These are phyloP conservation scores for Actinomortierella wolfii DNA, from an alignment of 371 early-diverging fungal species.

Conservation along the genomic window DNA sequence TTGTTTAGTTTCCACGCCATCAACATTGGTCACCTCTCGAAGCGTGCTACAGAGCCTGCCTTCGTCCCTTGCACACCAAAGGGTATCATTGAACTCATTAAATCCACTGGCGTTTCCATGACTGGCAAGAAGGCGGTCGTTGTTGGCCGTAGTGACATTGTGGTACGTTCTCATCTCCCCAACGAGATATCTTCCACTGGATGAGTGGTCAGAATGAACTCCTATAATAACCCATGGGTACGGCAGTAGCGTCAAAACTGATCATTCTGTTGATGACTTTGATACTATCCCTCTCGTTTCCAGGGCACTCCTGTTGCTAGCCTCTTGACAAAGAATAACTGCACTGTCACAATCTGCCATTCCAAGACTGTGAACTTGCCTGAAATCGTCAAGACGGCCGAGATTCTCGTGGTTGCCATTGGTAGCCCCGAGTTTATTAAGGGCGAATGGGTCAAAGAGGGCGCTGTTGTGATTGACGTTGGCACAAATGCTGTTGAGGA, in stretches of 20 bases:
- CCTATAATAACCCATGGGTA: too few relatives aligned
- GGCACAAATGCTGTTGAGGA: slow-evolving; percentile 87
- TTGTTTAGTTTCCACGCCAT: slow-evolving; percentile 75
- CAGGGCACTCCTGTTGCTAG: slow-evolving; percentile 88
- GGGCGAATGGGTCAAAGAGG: slow-evolving; percentile 91
- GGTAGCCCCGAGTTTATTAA: slow-evolving; percentile 81
- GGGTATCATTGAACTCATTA: slow-evolving; percentile 86
- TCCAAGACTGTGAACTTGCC: slow-evolving; percentile 78
- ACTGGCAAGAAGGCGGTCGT: slow-evolving; percentile 88
- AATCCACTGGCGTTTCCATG: slow-evolving; percentile 68
- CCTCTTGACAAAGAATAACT: slow-evolving; percentile 76
- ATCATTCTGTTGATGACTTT: too few relatives aligned
- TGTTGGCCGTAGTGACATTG: slow-evolving; percentile 93
- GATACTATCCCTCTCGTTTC: not conserved
- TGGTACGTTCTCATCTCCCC: slow-evolving; percentile 46
- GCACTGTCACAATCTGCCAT: slow-evolving; percentile 94
- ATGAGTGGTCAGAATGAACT: too few relatives aligned
- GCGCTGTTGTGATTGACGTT: slow-evolving; percentile 93
- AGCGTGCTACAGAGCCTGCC: slow-evolving; percentile 72
- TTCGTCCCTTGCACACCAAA: slow-evolving; percentile 95
- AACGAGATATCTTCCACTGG: too few relatives aligned
- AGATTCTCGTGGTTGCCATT: slow-evolving; percentile 89
- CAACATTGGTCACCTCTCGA: slow-evolving; percentile 91
- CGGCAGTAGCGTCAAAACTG: too few relatives aligned
- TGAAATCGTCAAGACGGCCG: slow-evolving; percentile 73